Conservation (phyloP, 2,329 filamentous ascomycete species). For the Trichocomaceae sp. region DNA sequence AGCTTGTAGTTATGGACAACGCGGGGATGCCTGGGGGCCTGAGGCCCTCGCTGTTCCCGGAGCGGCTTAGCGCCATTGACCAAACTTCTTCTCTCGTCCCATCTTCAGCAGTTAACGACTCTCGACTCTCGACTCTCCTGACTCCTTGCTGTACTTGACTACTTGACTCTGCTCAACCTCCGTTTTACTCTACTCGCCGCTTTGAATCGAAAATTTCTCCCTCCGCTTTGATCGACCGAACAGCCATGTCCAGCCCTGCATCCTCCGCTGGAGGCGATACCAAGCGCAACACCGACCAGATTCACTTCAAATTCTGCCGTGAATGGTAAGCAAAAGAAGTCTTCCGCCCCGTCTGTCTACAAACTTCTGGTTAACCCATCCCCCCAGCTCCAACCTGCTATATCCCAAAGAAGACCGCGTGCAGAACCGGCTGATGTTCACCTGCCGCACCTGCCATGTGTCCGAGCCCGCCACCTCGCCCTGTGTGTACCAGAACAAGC, state of each 20-base stretch:
- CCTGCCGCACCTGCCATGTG: constrained; percentile 91
- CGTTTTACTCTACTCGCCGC: too few species aligned
- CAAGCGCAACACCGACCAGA: constrained; percentile 56
- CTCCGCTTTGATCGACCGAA: background rate
- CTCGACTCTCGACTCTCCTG: too few species aligned
- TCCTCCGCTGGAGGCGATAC: constrained; percentile 33
- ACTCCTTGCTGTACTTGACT: background rate
- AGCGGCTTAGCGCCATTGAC: constrained; percentile 1
- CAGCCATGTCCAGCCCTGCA: constrained; percentile 38
- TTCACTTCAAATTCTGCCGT: constrained; percentile 95
- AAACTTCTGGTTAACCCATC: background rate
- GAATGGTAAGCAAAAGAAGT: constrained; percentile 60
- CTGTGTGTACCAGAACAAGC: constrained; percentile 91
- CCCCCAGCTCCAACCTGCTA: constrained; percentile 77
- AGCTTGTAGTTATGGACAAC: constrained; percentile 5
- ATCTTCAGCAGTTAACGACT: too few species aligned
- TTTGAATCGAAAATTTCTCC: background rate
- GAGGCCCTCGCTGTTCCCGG: background rate
- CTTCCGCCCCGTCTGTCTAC: background rate
- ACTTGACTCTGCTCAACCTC: background rate
- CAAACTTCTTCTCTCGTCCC: too few species aligned
- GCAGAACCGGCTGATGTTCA: constrained; percentile 81
- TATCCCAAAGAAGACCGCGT: constrained; percentile 92
- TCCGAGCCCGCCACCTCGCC: constrained; percentile 78
- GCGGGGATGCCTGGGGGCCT: constrained; percentile 1